Evolutionary conservation across 192 early-diverging fungal genomes (phyloP).

Genomic region (Linnemannia elongata): DNA sequence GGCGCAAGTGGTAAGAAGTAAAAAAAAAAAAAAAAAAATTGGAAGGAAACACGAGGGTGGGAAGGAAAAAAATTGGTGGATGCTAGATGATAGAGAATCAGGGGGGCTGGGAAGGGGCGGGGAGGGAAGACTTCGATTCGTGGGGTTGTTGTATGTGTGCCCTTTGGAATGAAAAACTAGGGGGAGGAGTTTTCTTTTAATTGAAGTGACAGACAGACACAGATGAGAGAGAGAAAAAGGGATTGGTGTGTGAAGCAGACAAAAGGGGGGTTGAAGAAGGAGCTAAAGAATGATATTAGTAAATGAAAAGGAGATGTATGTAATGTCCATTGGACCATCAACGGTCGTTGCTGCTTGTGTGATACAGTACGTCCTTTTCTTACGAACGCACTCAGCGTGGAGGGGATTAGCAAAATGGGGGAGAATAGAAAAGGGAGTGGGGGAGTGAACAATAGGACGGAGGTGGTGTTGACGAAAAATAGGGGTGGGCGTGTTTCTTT

Average conservation of each 20-base stretch:
- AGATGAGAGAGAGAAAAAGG: background rate
- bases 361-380: background rate
- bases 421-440: background rate
- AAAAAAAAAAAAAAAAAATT: no score
- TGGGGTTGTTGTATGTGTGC: no score
- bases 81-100: background rate
- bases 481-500: background rate
- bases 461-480: background rate
- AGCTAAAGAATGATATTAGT: background rate
- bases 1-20: no score
- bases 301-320: background rate
- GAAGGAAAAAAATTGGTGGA: background rate
- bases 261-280: background rate
- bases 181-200: background rate
- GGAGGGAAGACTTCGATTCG: background rate
- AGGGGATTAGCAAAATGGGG: background rate
- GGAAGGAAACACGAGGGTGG: background rate
- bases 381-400: background rate
- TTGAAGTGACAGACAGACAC: background rate
- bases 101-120: no score
- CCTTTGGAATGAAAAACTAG: background rate
- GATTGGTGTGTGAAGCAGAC: no score
- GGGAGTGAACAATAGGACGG: background rate
- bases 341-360: background rate
- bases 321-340: slow-evolving; percentile 4